Percentiles rank a stretch among this genome's conserved stretches.
Conservation (phyloP, 176 grass and related monocot species). For the Hyparrhenia diplandra region DNA sequence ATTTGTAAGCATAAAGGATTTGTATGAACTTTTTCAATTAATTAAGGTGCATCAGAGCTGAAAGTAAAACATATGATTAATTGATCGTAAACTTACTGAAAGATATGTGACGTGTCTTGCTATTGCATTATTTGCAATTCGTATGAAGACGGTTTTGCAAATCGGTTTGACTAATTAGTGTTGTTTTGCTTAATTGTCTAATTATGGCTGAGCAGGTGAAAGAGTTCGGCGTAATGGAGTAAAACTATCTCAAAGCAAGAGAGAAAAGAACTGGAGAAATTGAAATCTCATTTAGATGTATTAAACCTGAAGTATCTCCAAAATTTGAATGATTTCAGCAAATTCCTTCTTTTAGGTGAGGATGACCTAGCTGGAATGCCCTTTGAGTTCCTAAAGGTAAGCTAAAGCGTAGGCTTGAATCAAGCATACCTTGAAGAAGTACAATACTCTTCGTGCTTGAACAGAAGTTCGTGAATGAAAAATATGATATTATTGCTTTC, state of each 20-base stretch:
- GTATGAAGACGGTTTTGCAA: neutral
- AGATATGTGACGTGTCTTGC: neutral
- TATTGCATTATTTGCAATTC: neutral
- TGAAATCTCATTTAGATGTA: constrained; percentile 66
- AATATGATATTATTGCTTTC: neutral
- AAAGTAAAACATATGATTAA: neutral
- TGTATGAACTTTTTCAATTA: neutral
- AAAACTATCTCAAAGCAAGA: constrained; percentile 69
- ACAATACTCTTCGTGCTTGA: constrained; percentile 22
- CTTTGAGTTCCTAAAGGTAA: constrained; percentile 78
- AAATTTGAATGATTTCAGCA: constrained; percentile 64
- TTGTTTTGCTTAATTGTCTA: constrained; percentile 38
- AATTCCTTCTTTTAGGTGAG: constrained; percentile 63
- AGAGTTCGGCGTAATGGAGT: constrained; percentile 83
- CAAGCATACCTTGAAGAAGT: constrained; percentile 4
- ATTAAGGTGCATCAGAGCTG: neutral
- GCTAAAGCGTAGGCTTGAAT: constrained; percentile 22
- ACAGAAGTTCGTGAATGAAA: constrained; percentile 13
- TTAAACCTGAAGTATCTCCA: constrained; percentile 80
- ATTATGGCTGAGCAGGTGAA: constrained; percentile 75
- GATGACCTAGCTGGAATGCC: constrained; percentile 86
- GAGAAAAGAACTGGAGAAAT: constrained; percentile 76
- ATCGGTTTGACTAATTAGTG: constrained; percentile 10
- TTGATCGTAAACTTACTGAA: neutral
- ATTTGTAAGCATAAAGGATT: neutral